Percentiles rank a stretch among this genome's conserved stretches.
phyloP scores from a whole-genome alignment of 2,329 filamentous ascomycete species.

The Colletotrichum tropicale region DNA sequence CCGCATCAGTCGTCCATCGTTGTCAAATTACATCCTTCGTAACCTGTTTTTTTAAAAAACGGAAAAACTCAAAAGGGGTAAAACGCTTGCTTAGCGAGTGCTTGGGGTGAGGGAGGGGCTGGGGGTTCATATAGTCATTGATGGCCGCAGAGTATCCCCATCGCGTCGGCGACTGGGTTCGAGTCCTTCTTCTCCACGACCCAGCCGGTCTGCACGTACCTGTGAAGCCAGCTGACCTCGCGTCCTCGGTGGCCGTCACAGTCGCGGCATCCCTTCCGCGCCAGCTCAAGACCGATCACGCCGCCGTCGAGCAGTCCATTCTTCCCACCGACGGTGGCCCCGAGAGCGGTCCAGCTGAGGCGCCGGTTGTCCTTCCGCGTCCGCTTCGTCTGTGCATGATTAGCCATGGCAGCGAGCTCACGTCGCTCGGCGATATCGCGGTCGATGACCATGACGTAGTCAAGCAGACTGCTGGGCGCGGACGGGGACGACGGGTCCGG shows the following conservation, averaged over 20 bases:
- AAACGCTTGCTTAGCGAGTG: neutral
- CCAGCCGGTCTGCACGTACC: constrained; percentile 21
- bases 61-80: neutral
- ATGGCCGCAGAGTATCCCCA: constrained; percentile 3
- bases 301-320: constrained; percentile 36
- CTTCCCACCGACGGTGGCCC: constrained; percentile 31
- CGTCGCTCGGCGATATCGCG: constrained; percentile 45
- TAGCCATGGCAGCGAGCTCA: constrained; percentile 42
- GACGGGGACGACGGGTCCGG: constrained; percentile 27
- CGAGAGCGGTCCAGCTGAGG: constrained; percentile 45
- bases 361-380: constrained; percentile 31
- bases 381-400: constrained; percentile 29
- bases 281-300: constrained; percentile 36
- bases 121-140: neutral
- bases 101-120: neutral
- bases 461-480: constrained; percentile 28
- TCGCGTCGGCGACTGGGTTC: constrained; percentile 11
- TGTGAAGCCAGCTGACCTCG: constrained; percentile 35
- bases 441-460: constrained; percentile 39
- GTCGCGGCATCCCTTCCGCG: constrained; percentile 34
- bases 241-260: constrained; percentile 35
- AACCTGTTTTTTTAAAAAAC: neutral
- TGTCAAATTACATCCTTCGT: neutral
- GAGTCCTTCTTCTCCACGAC: constrained; percentile 9
- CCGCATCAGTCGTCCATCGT: neutral